These are phyloP conservation scores for Aphanomyces stellatus DNA, from an alignment of 352 stramenopile species.

Conservation along the genomic window DNA sequence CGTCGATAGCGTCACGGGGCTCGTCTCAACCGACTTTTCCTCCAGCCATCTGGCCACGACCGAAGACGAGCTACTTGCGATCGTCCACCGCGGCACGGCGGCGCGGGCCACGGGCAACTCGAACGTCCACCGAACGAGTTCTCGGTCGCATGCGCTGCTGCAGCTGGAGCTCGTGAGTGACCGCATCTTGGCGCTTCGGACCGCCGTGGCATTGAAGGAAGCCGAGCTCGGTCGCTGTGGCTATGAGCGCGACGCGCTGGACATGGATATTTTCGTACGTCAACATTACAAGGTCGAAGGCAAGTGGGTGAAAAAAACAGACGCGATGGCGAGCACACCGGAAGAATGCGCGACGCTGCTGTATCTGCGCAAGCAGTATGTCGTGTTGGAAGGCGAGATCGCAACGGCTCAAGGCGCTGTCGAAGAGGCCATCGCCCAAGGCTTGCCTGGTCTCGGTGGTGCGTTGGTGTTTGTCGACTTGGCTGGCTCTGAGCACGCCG, in stretches of 20 bases:
- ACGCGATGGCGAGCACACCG: background rate
- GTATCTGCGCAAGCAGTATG: background rate
- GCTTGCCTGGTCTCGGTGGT: conserved; percentile 21
- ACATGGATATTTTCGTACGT: conserved; percentile 24
- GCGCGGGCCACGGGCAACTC: conserved; percentile 34
- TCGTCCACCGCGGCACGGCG: conserved; percentile 23
- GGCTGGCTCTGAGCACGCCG: conserved; percentile 42
- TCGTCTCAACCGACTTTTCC: conserved; percentile 33
- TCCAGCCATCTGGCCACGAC: conserved; percentile 25
- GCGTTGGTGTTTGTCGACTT: conserved; percentile 43
- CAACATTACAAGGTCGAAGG: conserved; percentile 7
- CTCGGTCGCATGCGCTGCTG: conserved; percentile 37
- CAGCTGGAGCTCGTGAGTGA: conserved; percentile 45
- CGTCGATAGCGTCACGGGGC: conserved; percentile 31
- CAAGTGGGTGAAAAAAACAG: background rate
- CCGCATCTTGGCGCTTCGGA: conserved; percentile 26
- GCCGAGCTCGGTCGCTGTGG: conserved; percentile 30
- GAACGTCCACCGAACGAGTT: conserved; percentile 41
- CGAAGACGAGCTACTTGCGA: conserved; percentile 20
- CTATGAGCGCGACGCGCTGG: conserved; percentile 30
- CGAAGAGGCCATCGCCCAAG: conserved; percentile 20
- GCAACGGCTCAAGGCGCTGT: background rate
- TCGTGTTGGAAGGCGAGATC: background rate
- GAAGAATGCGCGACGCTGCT: background rate
- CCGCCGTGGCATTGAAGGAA: conserved; percentile 25